These are phyloP conservation scores for Ophiostoma ulmi DNA, from an alignment of 2,329 filamentous ascomycete species.

Conservation along the genomic window DNA sequence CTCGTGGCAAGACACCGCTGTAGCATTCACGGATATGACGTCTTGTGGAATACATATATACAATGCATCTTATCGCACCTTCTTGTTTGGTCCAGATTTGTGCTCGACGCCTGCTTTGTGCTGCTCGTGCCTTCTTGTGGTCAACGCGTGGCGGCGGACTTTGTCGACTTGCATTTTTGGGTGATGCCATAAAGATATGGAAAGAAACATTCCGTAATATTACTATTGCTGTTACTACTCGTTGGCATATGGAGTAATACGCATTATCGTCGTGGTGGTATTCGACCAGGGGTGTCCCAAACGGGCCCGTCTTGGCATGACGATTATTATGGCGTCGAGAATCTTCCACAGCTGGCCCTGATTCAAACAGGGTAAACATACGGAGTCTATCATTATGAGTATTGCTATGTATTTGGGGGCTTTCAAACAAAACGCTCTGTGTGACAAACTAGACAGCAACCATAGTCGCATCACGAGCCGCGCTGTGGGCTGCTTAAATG, in stretches of 20 bases:
- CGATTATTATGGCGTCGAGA: constrained; percentile 17
- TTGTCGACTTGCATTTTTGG: background rate
- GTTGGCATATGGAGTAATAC: background rate
- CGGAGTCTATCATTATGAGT: too few relatives aligned
- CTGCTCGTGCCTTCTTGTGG: background rate
- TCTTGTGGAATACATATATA: background rate
- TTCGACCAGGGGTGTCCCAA: background rate
- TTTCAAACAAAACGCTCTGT: background rate
- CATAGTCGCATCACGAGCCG: background rate
- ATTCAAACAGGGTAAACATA: too few relatives aligned
- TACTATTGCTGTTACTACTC: background rate
- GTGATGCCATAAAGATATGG: background rate
- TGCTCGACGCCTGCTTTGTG: background rate
- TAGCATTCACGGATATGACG: background rate
- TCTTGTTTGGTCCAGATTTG: background rate
- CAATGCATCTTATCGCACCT: background rate
- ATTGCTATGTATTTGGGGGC: too few relatives aligned
- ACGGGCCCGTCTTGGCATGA: constrained; percentile 11
- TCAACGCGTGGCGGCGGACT: background rate
- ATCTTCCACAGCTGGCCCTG: constrained; percentile 1
- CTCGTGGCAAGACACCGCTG: too few relatives aligned
- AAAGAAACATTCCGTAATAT: background rate
- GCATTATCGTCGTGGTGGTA: background rate
- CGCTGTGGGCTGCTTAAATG: background rate
- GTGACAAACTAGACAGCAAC: background rate